Conservation (phyloP, 2,329 filamentous ascomycete genomes). For the Falciphora oryzae region DNA sequence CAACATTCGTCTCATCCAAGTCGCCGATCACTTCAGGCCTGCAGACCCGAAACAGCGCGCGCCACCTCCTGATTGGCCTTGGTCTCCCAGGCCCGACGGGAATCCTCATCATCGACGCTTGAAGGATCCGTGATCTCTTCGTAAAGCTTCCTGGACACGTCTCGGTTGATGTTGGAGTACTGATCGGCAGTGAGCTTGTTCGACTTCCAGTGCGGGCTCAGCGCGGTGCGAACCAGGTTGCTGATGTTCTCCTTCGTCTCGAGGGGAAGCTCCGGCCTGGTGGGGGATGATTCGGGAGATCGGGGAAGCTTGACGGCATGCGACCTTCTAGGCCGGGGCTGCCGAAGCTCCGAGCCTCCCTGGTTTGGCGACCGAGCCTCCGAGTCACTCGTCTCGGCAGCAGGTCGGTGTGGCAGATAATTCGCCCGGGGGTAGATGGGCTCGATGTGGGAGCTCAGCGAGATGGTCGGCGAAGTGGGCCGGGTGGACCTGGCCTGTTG, state of each 20-base stretch:
- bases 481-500: conserved; percentile 39
- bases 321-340: conserved; percentile 44
- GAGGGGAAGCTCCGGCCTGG: conserved; percentile 60
- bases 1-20: conserved; percentile 15
- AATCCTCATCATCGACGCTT: conserved; percentile 59
- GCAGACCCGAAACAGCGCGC: conserved; percentile 59
- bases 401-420: conserved; percentile 55
- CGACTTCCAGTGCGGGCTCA: conserved; percentile 78
- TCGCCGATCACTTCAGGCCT: conserved; percentile 30
- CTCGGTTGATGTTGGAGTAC: conserved; percentile 87
- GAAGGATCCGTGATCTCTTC: conserved; percentile 53
- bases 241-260: conserved; percentile 82
- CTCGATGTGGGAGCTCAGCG: conserved; percentile 63
- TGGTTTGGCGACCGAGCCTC: conserved; percentile 15
- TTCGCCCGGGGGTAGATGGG: conserved; percentile 70
- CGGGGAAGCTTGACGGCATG: conserved; percentile 36
- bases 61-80: conserved; percentile 75
- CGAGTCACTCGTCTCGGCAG: conserved; percentile 39
- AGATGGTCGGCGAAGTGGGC: conserved; percentile 57
- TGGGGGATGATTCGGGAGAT: conserved; percentile 63
- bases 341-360: conserved; percentile 41
- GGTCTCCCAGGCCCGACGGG: conserved; percentile 66
- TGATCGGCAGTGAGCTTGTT: conserved; percentile 79
- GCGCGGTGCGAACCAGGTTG: conserved; percentile 74
- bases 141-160: conserved; percentile 84